phyloP scores from a whole-genome alignment of 2,329 filamentous ascomycete species.

The Lithohypha guttulata region DNA sequence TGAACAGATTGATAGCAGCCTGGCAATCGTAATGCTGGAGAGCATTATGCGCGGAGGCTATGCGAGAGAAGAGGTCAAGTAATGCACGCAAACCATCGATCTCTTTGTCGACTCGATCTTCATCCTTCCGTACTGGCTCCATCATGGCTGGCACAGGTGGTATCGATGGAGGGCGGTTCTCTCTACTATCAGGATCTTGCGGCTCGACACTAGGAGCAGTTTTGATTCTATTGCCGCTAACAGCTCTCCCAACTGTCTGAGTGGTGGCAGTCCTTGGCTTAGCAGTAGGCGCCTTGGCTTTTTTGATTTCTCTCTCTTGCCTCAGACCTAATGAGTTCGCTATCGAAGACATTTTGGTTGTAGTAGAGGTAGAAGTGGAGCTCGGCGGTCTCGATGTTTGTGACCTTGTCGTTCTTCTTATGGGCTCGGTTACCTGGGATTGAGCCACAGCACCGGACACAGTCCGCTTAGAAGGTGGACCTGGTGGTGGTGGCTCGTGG shows the following conservation, averaged over 20 bases:
- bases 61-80: slow-evolving; percentile 68
- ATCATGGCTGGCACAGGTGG: slow-evolving; percentile 25
- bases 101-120: slow-evolving; percentile 43
- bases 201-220: slow-evolving; percentile 41
- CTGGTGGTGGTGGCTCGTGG: slow-evolving; percentile 26
- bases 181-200: slow-evolving; percentile 60
- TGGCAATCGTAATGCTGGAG: slow-evolving; percentile 68
- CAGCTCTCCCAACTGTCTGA: slow-evolving; percentile 69
- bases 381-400: slow-evolving; percentile 58
- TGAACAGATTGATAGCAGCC: slow-evolving; percentile 65
- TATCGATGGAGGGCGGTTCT: slow-evolving; percentile 33
- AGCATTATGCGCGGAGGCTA: slow-evolving; percentile 69
- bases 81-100: slow-evolving; percentile 68
- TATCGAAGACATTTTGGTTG: slow-evolving; percentile 50
- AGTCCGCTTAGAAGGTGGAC: slow-evolving; percentile 61
- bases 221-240: slow-evolving; percentile 81
- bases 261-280: slow-evolving; percentile 53
- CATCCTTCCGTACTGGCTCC: slow-evolving; percentile 23
- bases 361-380: slow-evolving; percentile 16
- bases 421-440: slow-evolving; percentile 45
- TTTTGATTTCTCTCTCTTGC: slow-evolving; percentile 66
- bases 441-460: slow-evolving; percentile 65
- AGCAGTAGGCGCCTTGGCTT: slow-evolving; percentile 63
- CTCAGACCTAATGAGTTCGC: slow-evolving; percentile 47
- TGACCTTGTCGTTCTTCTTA: slow-evolving; percentile 59